Evolutionary conservation across 176 grass and related monocot genomes (phyloP).

Genomic region (Musa acuminata): DNA sequence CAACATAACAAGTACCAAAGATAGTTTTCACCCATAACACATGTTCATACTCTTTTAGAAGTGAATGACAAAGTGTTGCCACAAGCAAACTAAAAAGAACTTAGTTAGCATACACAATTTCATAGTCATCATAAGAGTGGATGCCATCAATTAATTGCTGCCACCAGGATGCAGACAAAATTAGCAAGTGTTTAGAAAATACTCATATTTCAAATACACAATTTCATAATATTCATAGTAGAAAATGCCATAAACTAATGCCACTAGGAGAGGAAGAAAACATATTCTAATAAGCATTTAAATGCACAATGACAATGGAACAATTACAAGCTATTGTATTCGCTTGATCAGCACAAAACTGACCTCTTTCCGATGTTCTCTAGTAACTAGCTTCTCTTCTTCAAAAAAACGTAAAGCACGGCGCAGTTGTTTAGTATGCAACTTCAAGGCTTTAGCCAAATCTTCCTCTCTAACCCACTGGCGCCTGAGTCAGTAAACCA

Average conservation of each 20-base stretch:
- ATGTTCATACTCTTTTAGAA: too few relatives aligned
- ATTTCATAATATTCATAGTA: neutral
- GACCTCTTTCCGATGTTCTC: conserved; percentile 97
- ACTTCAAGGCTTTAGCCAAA: conserved; percentile 81
- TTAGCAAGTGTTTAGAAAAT: neutral
- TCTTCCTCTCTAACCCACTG: conserved; percentile 97
- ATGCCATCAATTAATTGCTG: neutral
- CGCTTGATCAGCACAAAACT: conserved; percentile 9
- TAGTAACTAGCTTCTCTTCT: conserved; percentile 87
- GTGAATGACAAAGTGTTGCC: too few relatives aligned
- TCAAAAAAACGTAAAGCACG: conserved; percentile 88
- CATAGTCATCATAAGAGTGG: neutral
- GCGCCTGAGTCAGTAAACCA: conserved; percentile 37
- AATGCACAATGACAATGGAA: neutral
- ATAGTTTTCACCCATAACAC: too few relatives aligned
- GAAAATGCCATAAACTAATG: neutral
- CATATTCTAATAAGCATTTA: neutral
- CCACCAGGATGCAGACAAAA: neutral
- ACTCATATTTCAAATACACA: neutral
- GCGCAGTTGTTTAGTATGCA: conserved; percentile 81
- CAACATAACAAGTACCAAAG: too few relatives aligned
- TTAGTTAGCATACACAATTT: too few relatives aligned
- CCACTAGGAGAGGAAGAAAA: neutral
- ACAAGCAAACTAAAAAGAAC: too few relatives aligned
- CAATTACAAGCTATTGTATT: neutral